Evolutionary conservation across 495 filamentous ascomycete species (phyloP).

Genomic region (Aspergillus sclerotioniger): DNA sequence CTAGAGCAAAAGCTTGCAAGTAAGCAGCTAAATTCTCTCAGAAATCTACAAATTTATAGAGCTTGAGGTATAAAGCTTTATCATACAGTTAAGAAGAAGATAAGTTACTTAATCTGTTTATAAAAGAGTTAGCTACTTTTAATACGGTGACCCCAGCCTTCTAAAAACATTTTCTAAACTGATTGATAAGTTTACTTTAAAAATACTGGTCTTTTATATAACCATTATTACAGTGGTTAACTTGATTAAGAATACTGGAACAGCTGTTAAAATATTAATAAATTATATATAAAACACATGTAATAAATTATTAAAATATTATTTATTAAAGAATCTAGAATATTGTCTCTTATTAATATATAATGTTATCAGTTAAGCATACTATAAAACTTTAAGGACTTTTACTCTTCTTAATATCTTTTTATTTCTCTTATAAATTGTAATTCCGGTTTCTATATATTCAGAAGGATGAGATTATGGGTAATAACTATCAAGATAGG

Average conservation of each 20-base stretch:
- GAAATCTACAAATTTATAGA: not conserved
- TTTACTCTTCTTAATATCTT: not conserved
- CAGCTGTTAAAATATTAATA: not conserved
- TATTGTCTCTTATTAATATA: too few species aligned
- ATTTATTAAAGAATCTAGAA: not conserved
- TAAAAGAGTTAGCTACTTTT: not conserved
- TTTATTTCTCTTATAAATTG: not conserved
- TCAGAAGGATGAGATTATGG: not conserved
- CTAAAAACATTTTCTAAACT: not conserved
- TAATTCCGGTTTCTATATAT: not conserved
- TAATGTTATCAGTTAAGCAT: too few species aligned
- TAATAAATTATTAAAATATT: not conserved
- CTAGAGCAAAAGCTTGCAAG: not conserved
- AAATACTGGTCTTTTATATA: conserved; percentile 3
- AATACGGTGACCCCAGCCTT: not conserved
- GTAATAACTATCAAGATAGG: not conserved
- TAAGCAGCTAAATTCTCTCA: not conserved
- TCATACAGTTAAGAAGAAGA: conserved; percentile 3
- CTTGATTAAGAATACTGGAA: not conserved
- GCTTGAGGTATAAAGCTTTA: not conserved
- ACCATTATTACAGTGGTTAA: not conserved
- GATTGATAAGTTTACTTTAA: not conserved
- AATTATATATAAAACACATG: not conserved
- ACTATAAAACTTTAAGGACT: not conserved
- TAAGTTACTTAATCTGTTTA: not conserved